Evolutionary conservation across 768 basidiomycete species (phyloP).

Genomic region (Pulveroboletus frians): DNA sequence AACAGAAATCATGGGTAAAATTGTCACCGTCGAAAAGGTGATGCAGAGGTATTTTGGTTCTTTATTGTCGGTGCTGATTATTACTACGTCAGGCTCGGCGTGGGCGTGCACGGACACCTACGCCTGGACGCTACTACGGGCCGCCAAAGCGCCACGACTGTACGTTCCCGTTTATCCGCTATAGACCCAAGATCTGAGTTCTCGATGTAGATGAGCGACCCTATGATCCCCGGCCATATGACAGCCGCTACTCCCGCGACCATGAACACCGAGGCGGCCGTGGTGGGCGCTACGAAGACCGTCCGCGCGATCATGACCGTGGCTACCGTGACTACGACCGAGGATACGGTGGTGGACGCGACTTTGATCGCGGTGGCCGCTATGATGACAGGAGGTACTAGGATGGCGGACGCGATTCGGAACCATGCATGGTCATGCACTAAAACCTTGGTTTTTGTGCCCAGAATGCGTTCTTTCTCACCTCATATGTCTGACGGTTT

Average conservation of each 20-base stretch:
- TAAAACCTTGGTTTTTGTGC: not conserved
- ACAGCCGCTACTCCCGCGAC: slow-evolving; percentile 76
- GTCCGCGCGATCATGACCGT: slow-evolving; percentile 30
- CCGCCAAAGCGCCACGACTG: slow-evolving; percentile 78
- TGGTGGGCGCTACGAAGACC: slow-evolving; percentile 40
- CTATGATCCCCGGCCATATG: slow-evolving; percentile 90
- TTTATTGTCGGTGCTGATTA: slow-evolving; percentile 1
- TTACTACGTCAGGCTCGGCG: slow-evolving; percentile 63
- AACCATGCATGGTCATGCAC: slow-evolving; percentile 1
- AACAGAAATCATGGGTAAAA: slow-evolving; percentile 84
- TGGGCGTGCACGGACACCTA: slow-evolving; percentile 86
- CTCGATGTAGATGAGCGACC: slow-evolving; percentile 62
- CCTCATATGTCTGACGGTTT: not conserved
- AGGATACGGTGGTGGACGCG: slow-evolving; percentile 30
- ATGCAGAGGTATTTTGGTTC: not conserved
- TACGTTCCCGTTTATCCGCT: slow-evolving; percentile 29
- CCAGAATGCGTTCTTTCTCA: not conserved
- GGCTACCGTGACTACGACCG: slow-evolving; percentile 40
- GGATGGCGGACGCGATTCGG: slow-evolving; percentile 3
- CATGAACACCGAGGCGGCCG: slow-evolving; percentile 49
- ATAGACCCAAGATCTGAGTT: not conserved
- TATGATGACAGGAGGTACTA: slow-evolving; percentile 44
- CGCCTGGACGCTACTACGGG: slow-evolving; percentile 92
- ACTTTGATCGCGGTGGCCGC: slow-evolving; percentile 37
- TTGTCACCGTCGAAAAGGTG: slow-evolving; percentile 85